phyloP scores from a whole-genome alignment of 163 green algal species.

The Scenedesmus sp. region DNA sequence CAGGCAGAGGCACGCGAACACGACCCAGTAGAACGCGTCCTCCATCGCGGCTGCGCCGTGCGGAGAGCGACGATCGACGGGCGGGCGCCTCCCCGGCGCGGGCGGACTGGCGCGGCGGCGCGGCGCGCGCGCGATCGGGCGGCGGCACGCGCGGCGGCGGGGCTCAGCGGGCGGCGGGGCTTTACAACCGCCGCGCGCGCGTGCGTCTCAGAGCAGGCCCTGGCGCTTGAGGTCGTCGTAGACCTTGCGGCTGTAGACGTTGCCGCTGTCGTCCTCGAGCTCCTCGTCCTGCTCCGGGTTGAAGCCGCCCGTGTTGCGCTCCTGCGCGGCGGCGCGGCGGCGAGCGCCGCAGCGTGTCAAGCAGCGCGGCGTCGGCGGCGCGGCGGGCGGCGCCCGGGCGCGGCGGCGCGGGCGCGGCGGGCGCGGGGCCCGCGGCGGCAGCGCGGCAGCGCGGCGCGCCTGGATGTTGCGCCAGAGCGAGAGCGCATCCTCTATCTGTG shows the following conservation, averaged over 20 bases:
- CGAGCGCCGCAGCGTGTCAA: neutral
- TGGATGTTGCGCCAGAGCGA: slow-evolving; percentile 84
- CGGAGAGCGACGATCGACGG: too few relatives aligned
- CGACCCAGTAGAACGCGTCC: slow-evolving; percentile 32
- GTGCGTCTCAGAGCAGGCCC: slow-evolving; percentile 90
- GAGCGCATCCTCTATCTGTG: slow-evolving; percentile 87
- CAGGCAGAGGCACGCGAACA: slow-evolving; percentile 11
- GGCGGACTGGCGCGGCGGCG: too few relatives aligned
- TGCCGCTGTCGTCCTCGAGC: slow-evolving; percentile 94
- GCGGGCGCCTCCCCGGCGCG: too few relatives aligned
- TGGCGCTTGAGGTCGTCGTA: slow-evolving; percentile 93
- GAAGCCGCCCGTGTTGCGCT: slow-evolving; percentile 73
- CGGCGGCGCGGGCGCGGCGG: too few relatives aligned
- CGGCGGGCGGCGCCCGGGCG: too few relatives aligned
- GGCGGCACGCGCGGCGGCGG: too few relatives aligned
- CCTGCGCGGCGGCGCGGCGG: slow-evolving; percentile 42
- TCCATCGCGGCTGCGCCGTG: neutral
- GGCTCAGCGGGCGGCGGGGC: too few relatives aligned
- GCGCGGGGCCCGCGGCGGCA: too few relatives aligned
- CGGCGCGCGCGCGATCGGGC: too few relatives aligned
- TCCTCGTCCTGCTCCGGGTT: slow-evolving; percentile 91
- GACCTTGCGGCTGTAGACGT: slow-evolving; percentile 94
- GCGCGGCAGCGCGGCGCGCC: slow-evolving; percentile 8
- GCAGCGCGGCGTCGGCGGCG: too few relatives aligned
- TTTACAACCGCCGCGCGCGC: too few relatives aligned